These are phyloP conservation scores for Isatis tinctoria DNA, from an alignment of 345 rosid genomes.

Conservation along the genomic window DNA sequence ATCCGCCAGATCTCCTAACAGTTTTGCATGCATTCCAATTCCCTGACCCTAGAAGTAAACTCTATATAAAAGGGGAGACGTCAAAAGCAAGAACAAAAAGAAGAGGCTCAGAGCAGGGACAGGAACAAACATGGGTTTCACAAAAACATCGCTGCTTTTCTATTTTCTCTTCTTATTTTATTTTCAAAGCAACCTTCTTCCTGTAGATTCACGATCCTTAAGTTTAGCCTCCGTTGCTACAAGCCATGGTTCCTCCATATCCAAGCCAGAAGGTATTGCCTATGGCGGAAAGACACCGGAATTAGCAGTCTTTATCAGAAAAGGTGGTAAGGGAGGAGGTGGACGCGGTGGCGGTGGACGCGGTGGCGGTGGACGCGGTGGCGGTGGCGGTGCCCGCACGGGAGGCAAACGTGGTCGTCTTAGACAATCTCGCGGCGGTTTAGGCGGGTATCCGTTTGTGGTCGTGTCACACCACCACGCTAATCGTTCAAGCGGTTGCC, in stretches of 20 bases:
- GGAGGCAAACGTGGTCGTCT: neutral
- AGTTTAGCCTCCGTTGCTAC: neutral
- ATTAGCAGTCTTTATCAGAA: neutral
- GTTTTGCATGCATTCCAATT: too few relatives aligned
- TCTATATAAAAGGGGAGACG: too few relatives aligned
- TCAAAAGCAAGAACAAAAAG: neutral
- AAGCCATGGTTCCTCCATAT: neutral
- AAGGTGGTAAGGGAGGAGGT: neutral
- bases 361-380: slow-evolving; percentile 5
- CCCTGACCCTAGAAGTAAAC: too few relatives aligned
- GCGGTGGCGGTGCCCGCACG: neutral
- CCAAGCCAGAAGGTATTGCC: too few relatives aligned
- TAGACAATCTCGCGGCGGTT: neutral
- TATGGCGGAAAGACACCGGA: neutral
- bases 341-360: too few relatives aligned
- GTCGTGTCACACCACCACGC: too few relatives aligned
- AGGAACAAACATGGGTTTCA: neutral
- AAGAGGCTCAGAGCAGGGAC: neutral
- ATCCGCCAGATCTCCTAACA: too few relatives aligned
- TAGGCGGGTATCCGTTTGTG: too few relatives aligned
- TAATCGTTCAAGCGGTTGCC: too few relatives aligned
- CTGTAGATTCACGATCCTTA: neutral
- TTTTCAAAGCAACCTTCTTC: neutral
- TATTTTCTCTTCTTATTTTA: neutral
- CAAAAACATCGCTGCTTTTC: neutral